phyloP scores from a whole-genome alignment of 2,329 filamentous ascomycete species.

The Botrytis sinoallii region DNA sequence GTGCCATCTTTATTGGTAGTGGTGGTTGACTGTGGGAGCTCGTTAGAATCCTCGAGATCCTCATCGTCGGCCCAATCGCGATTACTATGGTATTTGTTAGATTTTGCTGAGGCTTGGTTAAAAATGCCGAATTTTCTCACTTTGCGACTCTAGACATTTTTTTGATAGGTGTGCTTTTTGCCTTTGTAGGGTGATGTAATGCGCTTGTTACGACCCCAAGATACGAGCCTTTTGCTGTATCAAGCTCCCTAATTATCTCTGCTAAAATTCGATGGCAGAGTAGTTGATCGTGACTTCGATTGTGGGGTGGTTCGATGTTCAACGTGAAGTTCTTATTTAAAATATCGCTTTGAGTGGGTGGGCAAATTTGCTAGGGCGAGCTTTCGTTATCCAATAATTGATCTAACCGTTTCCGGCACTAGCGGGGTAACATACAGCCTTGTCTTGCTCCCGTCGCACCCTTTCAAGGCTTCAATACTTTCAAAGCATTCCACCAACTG shows the following conservation, averaged over 20 bases:
- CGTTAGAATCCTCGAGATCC: constrained; percentile 62
- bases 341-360: constrained; percentile 22
- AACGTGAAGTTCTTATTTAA: constrained; percentile 19
- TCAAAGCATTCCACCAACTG: neutral
- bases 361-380: constrained; percentile 20
- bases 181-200: constrained; percentile 16
- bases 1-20: constrained; percentile 98
- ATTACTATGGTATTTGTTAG: constrained; percentile 32
- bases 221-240: constrained; percentile 1
- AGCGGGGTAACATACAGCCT: neutral
- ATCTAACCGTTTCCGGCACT: constrained; percentile 11
- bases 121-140: constrained; percentile 37
- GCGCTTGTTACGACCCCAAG: neutral
- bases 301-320: constrained; percentile 16
- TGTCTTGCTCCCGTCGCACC: neutral
- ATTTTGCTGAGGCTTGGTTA: constrained; percentile 4
- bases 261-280: constrained; percentile 13
- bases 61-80: constrained; percentile 90
- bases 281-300: constrained; percentile 13
- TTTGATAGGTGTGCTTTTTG: neutral
- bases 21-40: constrained; percentile 81
- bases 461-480: neutral
- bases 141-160: constrained; percentile 47
- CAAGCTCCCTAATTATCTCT: constrained; percentile 7
- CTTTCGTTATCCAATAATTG: constrained; percentile 6